Base-by-base conservation (phyloP, 176 grass and related monocot genomes). In the Puya raimondii region DNA sequence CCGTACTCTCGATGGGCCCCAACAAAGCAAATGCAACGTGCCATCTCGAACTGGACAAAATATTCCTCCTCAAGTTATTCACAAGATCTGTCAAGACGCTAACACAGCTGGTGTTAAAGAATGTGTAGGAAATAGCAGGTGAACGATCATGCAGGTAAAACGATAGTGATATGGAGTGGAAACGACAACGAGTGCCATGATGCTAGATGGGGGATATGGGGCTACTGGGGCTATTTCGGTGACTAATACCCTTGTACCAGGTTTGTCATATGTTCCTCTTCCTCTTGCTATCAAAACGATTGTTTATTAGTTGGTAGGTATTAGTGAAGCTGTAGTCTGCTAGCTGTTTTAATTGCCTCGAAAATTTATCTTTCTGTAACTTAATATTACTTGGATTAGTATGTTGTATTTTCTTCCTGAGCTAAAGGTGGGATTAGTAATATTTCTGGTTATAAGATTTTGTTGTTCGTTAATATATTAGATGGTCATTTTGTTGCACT, bases 61-160 rank as follows among this genome's bases (percentile, higher is more conserved):
- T 66, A 96, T 96, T 63, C 74, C 88, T 58, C 83, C 93, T 79
- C 47, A 65, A 29, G 81, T 87, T 77, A 90, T 90, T 12, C 71
- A 80, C 11, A 68, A 66, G 15, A 47, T 92, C 67, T 88, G 89
- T 58, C 48, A 66, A 29, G 68, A 79, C 63, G 0, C 86, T 59
- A 96, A 96, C 59, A 66, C 91, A 77, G 86, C 84, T 67, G 86
- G 93, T 71, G 76, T 96, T 22, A 96, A 96, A 64, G 89, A 90
- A 50, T 96, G 93, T 63, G 81, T 76, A 48, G 93, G 93, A 29
- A 85, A 92, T 75, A 77, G 85, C 14, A 84, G 59, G 65, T 87
- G 23, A 89, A 86, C 72, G 50, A 74, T 67, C 90, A 96, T 69
- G 67, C 83, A 1, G 86, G 89, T 68, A 85, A 87, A 76, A 83